These are phyloP conservation scores for Linnemannia hyalina DNA, from an alignment of 192 early-diverging fungal species.

Conservation along the genomic window DNA sequence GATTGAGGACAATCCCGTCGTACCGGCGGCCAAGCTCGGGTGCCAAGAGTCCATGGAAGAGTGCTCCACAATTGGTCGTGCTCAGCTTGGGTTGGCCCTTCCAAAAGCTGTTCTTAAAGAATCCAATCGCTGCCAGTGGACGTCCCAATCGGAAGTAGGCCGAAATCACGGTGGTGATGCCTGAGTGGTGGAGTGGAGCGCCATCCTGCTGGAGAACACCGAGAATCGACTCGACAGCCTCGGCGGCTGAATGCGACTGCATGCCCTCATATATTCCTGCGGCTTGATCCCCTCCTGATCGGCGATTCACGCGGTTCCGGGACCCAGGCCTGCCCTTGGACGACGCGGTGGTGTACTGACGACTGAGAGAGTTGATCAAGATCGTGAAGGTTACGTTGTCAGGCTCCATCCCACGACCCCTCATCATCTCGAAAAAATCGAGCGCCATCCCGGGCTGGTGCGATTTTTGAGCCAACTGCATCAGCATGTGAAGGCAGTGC, in stretches of 20 bases:
- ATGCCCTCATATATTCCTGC: not conserved
- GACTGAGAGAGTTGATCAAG: slow-evolving; percentile 41
- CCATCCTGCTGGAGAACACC: slow-evolving; percentile 25
- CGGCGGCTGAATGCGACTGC: slow-evolving; percentile 1
- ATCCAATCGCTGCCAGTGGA: slow-evolving; percentile 42
- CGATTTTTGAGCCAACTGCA: slow-evolving; percentile 53
- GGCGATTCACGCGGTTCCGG: not conserved
- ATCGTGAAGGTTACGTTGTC: slow-evolving; percentile 42
- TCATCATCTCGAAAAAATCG: slow-evolving; percentile 55
- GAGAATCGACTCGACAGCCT: slow-evolving; percentile 36
- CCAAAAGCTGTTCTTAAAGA: slow-evolving; percentile 44
- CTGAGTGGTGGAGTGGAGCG: slow-evolving; percentile 17
- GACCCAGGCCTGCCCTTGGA: not conserved
- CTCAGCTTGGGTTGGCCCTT: slow-evolving; percentile 17
- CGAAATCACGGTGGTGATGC: slow-evolving; percentile 39
- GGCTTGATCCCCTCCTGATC: not conserved
- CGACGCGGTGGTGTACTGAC: not conserved
- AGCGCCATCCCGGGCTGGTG: slow-evolving; percentile 41
- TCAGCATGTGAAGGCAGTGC: slow-evolving; percentile 38
- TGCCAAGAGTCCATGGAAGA: slow-evolving; percentile 40
- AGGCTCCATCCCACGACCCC: slow-evolving; percentile 37
- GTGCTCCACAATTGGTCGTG: slow-evolving; percentile 43
- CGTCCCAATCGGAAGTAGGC: slow-evolving; percentile 47
- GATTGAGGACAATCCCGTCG: slow-evolving; percentile 40
- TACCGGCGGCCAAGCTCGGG: slow-evolving; percentile 30